These are phyloP conservation scores for Alloteropsis semialata DNA, from an alignment of 176 grass and related monocot genomes.

Conservation along the genomic window DNA sequence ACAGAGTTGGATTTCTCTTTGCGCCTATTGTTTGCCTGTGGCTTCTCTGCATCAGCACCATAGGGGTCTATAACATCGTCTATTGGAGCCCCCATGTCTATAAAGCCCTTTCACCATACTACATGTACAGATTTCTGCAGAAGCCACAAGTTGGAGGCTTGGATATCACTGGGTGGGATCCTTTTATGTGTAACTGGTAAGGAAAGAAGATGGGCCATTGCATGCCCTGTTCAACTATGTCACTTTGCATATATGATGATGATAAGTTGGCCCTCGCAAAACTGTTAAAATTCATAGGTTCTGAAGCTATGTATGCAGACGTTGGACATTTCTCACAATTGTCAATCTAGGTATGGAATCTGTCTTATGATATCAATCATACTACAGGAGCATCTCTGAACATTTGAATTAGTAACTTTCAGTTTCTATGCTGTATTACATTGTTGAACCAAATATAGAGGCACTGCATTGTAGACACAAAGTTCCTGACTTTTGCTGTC, in stretches of 20 bases:
- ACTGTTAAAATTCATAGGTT: conserved; percentile 51
- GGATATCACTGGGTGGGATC: conserved; percentile 92
- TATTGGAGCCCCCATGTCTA: conserved; percentile 83
- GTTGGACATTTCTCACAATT: conserved; percentile 94
- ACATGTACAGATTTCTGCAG: conserved; percentile 75
- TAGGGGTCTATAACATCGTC: conserved; percentile 89
- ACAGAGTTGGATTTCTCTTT: conserved; percentile 79
- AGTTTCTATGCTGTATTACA: too few species aligned
- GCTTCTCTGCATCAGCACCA: conserved; percentile 81
- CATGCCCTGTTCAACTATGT: neutral
- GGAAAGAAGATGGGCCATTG: neutral
- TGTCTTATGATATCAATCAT: neutral
- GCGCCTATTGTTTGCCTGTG: conserved; percentile 71
- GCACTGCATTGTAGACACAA: too few species aligned
- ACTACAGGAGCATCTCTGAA: neutral
- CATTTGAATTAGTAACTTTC: neutral
- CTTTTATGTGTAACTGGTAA: conserved; percentile 92
- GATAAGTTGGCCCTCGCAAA: conserved; percentile 19
- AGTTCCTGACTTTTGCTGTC: neutral
- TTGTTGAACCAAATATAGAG: neutral
- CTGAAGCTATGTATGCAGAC: conserved; percentile 97
- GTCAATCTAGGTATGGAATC: conserved; percentile 73
- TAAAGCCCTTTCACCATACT: conserved; percentile 71
- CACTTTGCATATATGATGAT: neutral
- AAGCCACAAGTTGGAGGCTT: conserved; percentile 75